Evolutionary conservation across 352 stramenopile species (phyloP), one percentile per base, ranked within the genome.

Genomic region (Paralagenidium karlingii): DNA sequence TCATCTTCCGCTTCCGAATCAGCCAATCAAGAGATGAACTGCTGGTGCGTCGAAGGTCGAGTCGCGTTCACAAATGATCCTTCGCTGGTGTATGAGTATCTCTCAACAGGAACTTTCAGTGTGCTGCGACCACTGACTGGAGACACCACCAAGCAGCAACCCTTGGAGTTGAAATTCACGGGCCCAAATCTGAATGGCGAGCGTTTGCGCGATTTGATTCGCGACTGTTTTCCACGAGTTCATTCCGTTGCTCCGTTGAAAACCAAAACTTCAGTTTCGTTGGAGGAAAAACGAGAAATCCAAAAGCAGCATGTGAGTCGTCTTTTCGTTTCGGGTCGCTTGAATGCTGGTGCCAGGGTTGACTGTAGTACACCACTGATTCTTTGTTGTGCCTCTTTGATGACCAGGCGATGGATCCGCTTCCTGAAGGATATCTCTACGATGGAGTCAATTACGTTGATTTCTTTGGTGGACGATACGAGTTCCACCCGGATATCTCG

Each of bases 391-490:
- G n/a, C n/a, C n/a, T n/a, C 11, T 31, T 34, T 24, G 15, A 22
- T 31, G 16, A 41, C 9, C 34, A 84, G 70, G 58, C 63, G 24
- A 63, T 70, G 55, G 74, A 85, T 31, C 60, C 70, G 1, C 60
- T 88, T 11, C 74, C 74, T 0, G 68, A 85, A 27, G 74, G 64
- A 0, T 85, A 75, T 38, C 47, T 83, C 34, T 88, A 65, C 31
- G 74, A 88, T 29, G 74, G 74, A 13, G 65, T 62, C 15, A 63
- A 67, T 43, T 88, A 88, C 50, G 61, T 82, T 18, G 70, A 88
- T 40, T 78, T 77, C 30, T 77, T 73, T 25, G 75, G 75, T 12
- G 67, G 63, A 0, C 57, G 67, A 18, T 78, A 82, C 45, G 70
- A 83, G 45, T 88, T 84, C 42, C 70, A 88, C 29, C 74, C 75